Evolutionary conservation across 2,329 filamentous ascomycete genomes (phyloP).

Genomic region (Delphinella strobiligena): DNA sequence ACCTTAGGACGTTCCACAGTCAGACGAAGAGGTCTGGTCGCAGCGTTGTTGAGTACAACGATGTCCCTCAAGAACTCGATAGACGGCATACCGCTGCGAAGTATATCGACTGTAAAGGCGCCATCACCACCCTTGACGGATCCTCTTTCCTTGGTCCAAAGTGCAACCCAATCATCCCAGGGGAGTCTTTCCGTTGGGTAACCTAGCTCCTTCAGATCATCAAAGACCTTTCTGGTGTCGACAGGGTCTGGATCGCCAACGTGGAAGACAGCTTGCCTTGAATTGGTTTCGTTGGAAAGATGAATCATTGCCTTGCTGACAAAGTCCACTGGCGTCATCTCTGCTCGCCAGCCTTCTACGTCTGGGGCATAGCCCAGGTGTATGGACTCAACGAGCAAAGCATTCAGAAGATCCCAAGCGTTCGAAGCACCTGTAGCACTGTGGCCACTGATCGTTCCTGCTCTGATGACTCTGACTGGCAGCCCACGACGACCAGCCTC

Average conservation of each 20-base stretch:
- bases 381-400: constrained; percentile 64
- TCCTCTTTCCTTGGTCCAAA: constrained; percentile 62
- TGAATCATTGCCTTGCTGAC: constrained; percentile 63
- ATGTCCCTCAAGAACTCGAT: constrained; percentile 59
- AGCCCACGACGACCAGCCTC: constrained; percentile 58
- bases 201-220: constrained; percentile 51
- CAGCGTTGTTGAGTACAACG: constrained; percentile 60
- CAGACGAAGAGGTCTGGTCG: constrained; percentile 49
- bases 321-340: constrained; percentile 79
- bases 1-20: constrained; percentile 55
- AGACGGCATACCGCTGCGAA: constrained; percentile 68
- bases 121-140: constrained; percentile 53
- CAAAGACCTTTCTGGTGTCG: constrained; percentile 53
- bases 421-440: constrained; percentile 64
- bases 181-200: constrained; percentile 54
- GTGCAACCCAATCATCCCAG: constrained; percentile 62
- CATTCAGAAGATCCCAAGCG: constrained; percentile 65
- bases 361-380: constrained; percentile 59
- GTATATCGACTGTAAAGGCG: constrained; percentile 65
- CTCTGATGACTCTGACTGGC: constrained; percentile 58
- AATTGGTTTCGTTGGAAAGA: constrained; percentile 51
- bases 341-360: constrained; percentile 62
- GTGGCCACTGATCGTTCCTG: constrained; percentile 69
- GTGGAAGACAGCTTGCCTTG: constrained; percentile 57
- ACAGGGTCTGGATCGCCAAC: constrained; percentile 62